These are phyloP conservation scores for Colletotrichum plurivorum DNA, from an alignment of 2,329 filamentous ascomycete species.

Conservation along the genomic window DNA sequence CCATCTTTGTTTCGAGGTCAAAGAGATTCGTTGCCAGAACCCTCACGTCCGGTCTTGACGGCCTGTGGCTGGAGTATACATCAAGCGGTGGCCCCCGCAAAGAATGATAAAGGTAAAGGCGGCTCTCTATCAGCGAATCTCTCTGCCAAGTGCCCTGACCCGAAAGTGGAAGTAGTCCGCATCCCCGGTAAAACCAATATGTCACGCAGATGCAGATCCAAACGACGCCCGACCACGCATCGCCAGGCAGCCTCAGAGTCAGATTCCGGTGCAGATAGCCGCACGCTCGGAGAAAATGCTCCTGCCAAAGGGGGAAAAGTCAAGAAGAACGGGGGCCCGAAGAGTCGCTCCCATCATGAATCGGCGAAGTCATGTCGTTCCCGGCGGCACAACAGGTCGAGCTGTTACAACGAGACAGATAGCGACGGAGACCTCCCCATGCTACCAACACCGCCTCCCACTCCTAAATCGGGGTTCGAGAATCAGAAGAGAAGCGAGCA, in stretches of 20 bases:
- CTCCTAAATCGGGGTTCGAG: not conserved
- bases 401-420: not conserved
- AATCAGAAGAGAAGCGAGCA: not conserved
- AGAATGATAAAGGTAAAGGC: too few species aligned
- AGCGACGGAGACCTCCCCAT: slow-evolving; percentile 32
- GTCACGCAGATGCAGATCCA: slow-evolving; percentile 18
- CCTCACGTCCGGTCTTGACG: not conserved
- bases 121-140: not conserved
- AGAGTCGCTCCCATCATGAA: not conserved
- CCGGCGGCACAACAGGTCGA: not conserved
- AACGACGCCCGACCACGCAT: slow-evolving; percentile 3
- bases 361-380: not conserved
- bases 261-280: not conserved
- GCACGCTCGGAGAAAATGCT: not conserved
- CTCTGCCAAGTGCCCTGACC: not conserved
- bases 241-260: not conserved
- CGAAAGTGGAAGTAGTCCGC: not conserved
- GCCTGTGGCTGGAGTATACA: too few species aligned
- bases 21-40: not conserved
- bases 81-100: too few species aligned
- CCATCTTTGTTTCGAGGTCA: slow-evolving; percentile 9
- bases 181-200: not conserved
- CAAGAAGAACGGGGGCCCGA: not conserved
- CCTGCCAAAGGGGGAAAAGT: not conserved
- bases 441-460: slow-evolving; percentile 20